phyloP scores from a whole-genome alignment of 2,329 filamentous ascomycete species.

The Berkeleyomyces basicola region DNA sequence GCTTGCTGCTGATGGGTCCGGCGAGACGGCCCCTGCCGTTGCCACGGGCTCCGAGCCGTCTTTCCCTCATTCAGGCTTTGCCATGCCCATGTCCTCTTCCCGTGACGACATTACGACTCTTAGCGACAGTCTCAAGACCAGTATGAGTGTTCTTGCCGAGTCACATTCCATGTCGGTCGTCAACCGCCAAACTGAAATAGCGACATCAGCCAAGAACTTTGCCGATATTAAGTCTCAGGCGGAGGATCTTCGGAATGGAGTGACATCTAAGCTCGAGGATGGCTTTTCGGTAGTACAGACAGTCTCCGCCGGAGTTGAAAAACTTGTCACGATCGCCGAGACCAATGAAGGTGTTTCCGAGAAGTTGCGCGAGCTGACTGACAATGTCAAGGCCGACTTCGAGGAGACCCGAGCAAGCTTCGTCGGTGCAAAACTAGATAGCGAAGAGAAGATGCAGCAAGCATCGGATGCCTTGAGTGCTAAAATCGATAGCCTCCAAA shows the following conservation, averaged over 20 bases:
- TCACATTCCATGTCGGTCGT: conserved; percentile 65
- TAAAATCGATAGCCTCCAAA: conserved; percentile 22
- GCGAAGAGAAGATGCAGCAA: conserved; percentile 57
- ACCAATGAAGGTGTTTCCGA: conserved; percentile 40
- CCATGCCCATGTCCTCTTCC: conserved; percentile 7
- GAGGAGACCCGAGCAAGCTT: conserved; percentile 71
- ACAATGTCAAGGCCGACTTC: conserved; percentile 69
- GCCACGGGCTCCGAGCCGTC: background rate
- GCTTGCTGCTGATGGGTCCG: conserved; percentile 19
- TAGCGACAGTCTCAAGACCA: conserved; percentile 13
- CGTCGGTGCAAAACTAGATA: conserved; percentile 64
- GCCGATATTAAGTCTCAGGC: conserved; percentile 62
- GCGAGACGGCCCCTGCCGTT: background rate
- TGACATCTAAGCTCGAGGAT: conserved; percentile 62
- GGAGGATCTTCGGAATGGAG: conserved; percentile 58
- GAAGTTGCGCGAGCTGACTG: conserved; percentile 55
- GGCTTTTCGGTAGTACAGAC: conserved; percentile 56
- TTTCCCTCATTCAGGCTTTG: conserved; percentile 5
- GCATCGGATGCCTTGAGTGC: conserved; percentile 35
- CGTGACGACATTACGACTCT: conserved; percentile 11
- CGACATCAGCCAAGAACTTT: conserved; percentile 60
- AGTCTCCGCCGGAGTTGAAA: conserved; percentile 26
- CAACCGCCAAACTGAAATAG: conserved; percentile 69
- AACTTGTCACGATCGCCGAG: conserved; percentile 25
- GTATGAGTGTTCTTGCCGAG: conserved; percentile 38